Base-by-base conservation (phyloP, 208 protist species). In the Tritrichomonas musculus region DNA sequence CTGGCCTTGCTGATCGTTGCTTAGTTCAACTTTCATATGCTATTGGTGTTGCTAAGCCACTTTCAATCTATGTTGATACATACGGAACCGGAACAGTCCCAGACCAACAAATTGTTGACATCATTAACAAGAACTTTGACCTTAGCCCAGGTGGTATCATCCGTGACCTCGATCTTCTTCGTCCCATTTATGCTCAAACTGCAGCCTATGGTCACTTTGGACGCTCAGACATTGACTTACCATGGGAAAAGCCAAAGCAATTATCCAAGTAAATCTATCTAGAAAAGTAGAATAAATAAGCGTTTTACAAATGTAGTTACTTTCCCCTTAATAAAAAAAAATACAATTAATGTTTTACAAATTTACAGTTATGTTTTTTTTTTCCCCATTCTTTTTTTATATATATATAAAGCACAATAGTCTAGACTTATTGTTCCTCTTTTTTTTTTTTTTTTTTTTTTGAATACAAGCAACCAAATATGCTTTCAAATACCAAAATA, bases 141-240 rank as follows among this genome's bases (percentile, higher is more conserved):
- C 96, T 99, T 17, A 96, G 98, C 93, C 98, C 99, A 49, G 98
- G 98, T 94, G 95, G 96, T 92, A 98, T 99, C 93, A 98, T 99
- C 94, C 95, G 96, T 72, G 97, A 99, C 73, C 96, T 99, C 25
- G 94, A 98, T 93, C 96, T 99, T 53, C 95, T 96, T 27, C 95
- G 97, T 77, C 99, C 99, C 55, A 98, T 99, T 93, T 99, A 99
- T 96, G 96, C 96, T 75, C 96, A 97, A 94, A 99, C 99, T 57
- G 98, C 98, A 53, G 95, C 96, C 92, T 99, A 99, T 95, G 98
- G 98, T 93, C 99, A 99, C 96, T 99, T 99, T 95, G 99, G 99
- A 92, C 96, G 98, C 92, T 96, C 94, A 94, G 97, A 98, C 94
- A 95, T 94, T 36, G 97, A 98, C 92, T 99, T 99, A 96, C 97